Base-by-base conservation (phyloP, 176 grass and related monocot genomes). In the Metroxylon sagu region DNA sequence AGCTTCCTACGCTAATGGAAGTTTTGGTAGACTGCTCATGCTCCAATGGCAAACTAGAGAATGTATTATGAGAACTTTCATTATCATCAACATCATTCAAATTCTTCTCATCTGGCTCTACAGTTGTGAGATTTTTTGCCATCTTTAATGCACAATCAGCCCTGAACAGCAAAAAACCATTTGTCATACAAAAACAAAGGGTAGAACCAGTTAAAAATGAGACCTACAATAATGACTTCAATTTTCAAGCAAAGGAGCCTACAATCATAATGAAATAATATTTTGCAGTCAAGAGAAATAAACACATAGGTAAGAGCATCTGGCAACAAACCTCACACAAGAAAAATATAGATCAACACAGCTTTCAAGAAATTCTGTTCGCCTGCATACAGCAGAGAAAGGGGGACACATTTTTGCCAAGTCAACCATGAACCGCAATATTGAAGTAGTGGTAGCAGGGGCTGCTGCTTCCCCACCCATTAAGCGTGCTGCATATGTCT, bases 291-390 rank as follows among this genome's bases (percentile, higher is more conserved):
- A 43, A 31, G 30, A 17, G 29, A 72, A 61, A 21, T 62, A 16
- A 57, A 63, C 25, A 75, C 43, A 53, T 73, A 43, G 35, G 8
- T 43, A 43, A 63, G 31, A 28, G 14, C 48, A 56, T 25, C 54
- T 23, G 26, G 18, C 66, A 80, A 79, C 84, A 71, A 67, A 98
- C 94, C 94, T 98, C 63, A 83, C 82, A 64, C 94, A 98, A 67
- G 85, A 89, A 75, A 98, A 98, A 82, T 98, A 98, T 63, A 98
- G 68, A 83, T 98, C 94, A 80, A 98, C 68, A 66, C 94, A 98
- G 53, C 57, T 85, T 54, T 98, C 94, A 51, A 98, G 85, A 62
- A 98, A 98, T 51, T 93, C 94, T 49, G 83, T 59, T 7, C 88
- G 84, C 66, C 84, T 87, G 74, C 94, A 98, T 71, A 87, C 70